Evolutionary conservation across 169 alveolate genomes (phyloP).

Genomic region (Cytauxzoon felis): DNA sequence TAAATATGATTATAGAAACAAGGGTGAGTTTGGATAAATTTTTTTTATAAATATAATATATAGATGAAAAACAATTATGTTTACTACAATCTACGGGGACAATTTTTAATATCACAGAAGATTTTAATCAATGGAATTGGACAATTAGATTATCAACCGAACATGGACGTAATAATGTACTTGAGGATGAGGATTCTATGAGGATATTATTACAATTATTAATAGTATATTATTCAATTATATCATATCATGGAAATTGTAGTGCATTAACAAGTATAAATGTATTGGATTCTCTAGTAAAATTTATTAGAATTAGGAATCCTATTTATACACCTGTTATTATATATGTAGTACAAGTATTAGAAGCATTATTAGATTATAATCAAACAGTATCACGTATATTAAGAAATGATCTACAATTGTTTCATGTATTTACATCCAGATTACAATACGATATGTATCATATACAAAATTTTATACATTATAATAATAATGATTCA

Average conservation of each 20-base stretch:
- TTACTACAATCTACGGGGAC: slow-evolving; percentile 7
- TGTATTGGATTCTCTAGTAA: slow-evolving; percentile 58
- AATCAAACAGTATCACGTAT: slow-evolving; percentile 65
- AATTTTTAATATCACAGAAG: slow-evolving; percentile 1
- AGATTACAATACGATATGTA: slow-evolving; percentile 73
- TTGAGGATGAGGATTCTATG: slow-evolving; percentile 51
- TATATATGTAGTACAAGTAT: slow-evolving; percentile 64
- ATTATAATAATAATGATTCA: slow-evolving; percentile 20
- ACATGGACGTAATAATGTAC: slow-evolving; percentile 2
- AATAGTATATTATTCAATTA: slow-evolving; percentile 47
- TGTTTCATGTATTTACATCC: slow-evolving; percentile 64
- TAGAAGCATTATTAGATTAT: slow-evolving; percentile 72
- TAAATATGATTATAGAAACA: not conserved
- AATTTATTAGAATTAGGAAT: slow-evolving; percentile 59
- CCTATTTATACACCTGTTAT: slow-evolving; percentile 69
- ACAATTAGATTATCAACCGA: slow-evolving; percentile 4
- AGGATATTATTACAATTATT: slow-evolving; percentile 47
- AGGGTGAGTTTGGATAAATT: not conserved
- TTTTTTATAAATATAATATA: not conserved
- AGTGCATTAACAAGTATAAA: slow-evolving; percentile 40
- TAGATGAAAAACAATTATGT: slow-evolving; percentile 6
- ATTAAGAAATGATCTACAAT: slow-evolving; percentile 63
- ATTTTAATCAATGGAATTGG: slow-evolving; percentile 26
- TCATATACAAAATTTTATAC: slow-evolving; percentile 49
- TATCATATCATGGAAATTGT: slow-evolving; percentile 54